Percentiles rank a stretch among this genome's conserved stretches.
phyloP scores from a whole-genome alignment of 371 early-diverging fungal species.

The Caulochytrium protostelioides region DNA sequence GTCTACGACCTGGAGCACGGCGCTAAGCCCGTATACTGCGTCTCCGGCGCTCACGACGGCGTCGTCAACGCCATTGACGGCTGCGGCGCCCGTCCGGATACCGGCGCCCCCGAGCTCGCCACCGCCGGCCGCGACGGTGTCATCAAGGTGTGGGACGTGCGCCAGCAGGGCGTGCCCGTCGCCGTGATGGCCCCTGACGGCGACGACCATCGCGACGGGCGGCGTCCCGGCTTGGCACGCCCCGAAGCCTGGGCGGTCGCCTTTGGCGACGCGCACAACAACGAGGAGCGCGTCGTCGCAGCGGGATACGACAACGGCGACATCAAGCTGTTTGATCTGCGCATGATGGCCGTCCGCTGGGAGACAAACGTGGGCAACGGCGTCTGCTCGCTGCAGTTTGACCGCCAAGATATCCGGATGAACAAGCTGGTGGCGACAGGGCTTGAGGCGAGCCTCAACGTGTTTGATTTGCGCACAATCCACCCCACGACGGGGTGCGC shows the following conservation, averaged over 20 bases:
- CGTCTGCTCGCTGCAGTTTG: slow-evolving; percentile 41
- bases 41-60: slow-evolving; percentile 44
- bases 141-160: slow-evolving; percentile 59
- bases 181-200: slow-evolving; percentile 33
- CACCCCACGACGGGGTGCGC: slow-evolving; percentile 32
- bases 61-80: slow-evolving; percentile 58
- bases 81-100: slow-evolving; percentile 18
- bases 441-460: slow-evolving; percentile 17
- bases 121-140: slow-evolving; percentile 54
- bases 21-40: slow-evolving; percentile 32
- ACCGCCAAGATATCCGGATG: slow-evolving; percentile 24
- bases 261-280: slow-evolving; percentile 36
- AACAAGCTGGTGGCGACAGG: slow-evolving; percentile 31
- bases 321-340: slow-evolving; percentile 45
- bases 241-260: slow-evolving; percentile 57
- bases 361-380: slow-evolving; percentile 52
- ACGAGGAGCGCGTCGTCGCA: slow-evolving; percentile 27
- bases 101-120: slow-evolving; percentile 43
- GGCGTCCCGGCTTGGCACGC: too few relatives aligned
- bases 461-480: slow-evolving; percentile 24
- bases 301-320: slow-evolving; percentile 67
- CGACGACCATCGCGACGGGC: too few relatives aligned
- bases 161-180: slow-evolving; percentile 42
- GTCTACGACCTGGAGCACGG: slow-evolving; percentile 48
- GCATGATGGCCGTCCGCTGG: slow-evolving; percentile 35